These are phyloP conservation scores for Bolboschoenus planiculmis DNA, from an alignment of 176 grass and related monocot species.

Conservation along the genomic window DNA sequence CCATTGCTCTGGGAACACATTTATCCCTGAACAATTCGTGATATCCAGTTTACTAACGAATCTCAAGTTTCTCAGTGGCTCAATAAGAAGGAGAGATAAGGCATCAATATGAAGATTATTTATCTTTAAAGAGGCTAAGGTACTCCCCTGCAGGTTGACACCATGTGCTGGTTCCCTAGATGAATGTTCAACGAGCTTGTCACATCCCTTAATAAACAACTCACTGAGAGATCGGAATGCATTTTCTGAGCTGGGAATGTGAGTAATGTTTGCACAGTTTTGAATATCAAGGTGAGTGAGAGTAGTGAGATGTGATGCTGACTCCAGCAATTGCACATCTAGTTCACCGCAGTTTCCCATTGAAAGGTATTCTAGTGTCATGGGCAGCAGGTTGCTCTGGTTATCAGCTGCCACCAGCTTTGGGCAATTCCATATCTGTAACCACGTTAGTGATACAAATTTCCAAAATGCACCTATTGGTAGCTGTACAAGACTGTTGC, in stretches of 20 bases:
- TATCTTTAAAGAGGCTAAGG: background rate
- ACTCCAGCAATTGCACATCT: background rate
- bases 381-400: background rate
- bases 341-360: background rate
- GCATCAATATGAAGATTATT: slow-evolving; percentile 28
- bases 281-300: slow-evolving; percentile 21
- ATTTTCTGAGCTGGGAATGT: slow-evolving; percentile 11
- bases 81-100: slow-evolving; percentile 15
- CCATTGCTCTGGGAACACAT: slow-evolving; percentile 31
- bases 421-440: slow-evolving; percentile 23
- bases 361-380: background rate
- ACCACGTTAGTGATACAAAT: background rate
- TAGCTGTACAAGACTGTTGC: slow-evolving; percentile 1
- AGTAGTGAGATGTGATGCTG: slow-evolving; percentile 16
- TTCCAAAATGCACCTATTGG: slow-evolving; percentile 22
- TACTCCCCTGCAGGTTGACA: background rate
- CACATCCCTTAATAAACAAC: background rate
- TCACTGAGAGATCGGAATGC: background rate
- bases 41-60: slow-evolving; percentile 13
- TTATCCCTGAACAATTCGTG: background rate
- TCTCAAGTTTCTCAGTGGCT: slow-evolving; percentile 29
- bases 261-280: background rate
- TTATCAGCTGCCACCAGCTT: background rate
- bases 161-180: background rate
- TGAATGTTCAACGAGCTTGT: background rate